Base-by-base conservation (phyloP, 129 eudicot species). In the Lactuca saligna region DNA sequence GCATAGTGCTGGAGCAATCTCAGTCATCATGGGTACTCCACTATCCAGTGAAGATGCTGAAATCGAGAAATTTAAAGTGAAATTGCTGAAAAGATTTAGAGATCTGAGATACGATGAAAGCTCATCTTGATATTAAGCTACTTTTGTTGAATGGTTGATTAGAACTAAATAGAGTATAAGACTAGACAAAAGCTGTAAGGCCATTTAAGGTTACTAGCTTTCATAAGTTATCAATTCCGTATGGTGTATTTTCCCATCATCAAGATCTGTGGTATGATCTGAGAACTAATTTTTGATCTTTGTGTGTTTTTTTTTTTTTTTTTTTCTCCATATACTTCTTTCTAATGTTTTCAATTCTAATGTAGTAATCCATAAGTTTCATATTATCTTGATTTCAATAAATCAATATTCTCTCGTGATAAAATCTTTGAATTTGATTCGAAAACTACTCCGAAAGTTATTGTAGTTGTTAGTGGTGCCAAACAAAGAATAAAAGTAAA, bases 1-100 rank as follows among this genome's bases (percentile, higher is more conserved):
- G 72, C 85, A 76, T 56, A 78, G 58, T 80, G 88, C 90, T 44
- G 96, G 96, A 78, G 98, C 95, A 9, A 65, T 82, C 53, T 53
- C 91, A 8, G 87, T 73, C n/a, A 82, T 92, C 80, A 81, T 56
- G 74, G 78, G 84, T 54, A 86, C 91, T 41, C 92, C 92, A 44
- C 59, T 79, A 57, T 82, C 83, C 6, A 12, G 50, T 1, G 98
- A 88, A 50, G 88, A 88, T 70, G 65, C 61, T 31, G 95, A 84
- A 54, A 78, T 92, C 12, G 81, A 75, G 71, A 79, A 69, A 71
- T 86, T 71, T 84, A 88, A 88, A 63, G 60, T 54, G 44, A 81
- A 77, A 55, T 73, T 92, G 83, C 76, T 92, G 73, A 82, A 79
- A 54, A 84, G 91, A 80, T 81, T 92, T 66, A 75, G 61, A 41